Conservation (phyloP, 2,329 filamentous ascomycete genomes). For the Talaromyces sp. region DNA sequence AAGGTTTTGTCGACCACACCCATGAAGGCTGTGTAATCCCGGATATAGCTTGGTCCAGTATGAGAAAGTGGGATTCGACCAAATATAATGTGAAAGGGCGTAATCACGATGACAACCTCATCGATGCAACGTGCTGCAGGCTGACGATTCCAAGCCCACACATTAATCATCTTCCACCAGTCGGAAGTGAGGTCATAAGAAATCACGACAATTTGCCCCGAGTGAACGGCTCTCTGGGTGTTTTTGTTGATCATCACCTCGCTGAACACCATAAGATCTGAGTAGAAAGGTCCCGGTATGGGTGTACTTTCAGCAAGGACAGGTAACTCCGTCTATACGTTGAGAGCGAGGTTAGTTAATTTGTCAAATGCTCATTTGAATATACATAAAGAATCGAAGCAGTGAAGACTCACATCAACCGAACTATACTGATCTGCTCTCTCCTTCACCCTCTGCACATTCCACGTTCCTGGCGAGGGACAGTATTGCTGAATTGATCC, state of each 20-base stretch:
- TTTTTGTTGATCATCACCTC: background rate
- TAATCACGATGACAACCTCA: slow-evolving; percentile 5
- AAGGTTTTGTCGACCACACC: background rate
- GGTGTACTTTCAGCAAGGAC: background rate
- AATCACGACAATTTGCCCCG: background rate
- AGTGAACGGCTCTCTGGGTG: background rate
- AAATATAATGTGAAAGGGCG: background rate
- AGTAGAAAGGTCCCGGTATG: background rate
- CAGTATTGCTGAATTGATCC: background rate
- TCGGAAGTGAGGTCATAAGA: background rate
- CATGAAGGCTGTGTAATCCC: background rate
- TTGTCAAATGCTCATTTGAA: no score
- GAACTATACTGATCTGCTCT: no score
- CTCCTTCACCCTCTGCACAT: no score
- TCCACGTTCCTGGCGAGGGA: background rate
- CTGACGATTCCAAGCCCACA: background rate
- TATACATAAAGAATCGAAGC: no score
- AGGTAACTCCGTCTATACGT: background rate
- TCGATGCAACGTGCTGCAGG: background rate
- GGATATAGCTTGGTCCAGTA: no score
- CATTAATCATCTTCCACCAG: background rate
- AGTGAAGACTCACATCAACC: no score
- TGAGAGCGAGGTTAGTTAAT: background rate
- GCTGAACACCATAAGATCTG: background rate
- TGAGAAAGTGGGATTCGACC: background rate